Evolutionary conservation across 371 early-diverging fungal species (phyloP).

Genomic region (Haplosporangium sp.): DNA sequence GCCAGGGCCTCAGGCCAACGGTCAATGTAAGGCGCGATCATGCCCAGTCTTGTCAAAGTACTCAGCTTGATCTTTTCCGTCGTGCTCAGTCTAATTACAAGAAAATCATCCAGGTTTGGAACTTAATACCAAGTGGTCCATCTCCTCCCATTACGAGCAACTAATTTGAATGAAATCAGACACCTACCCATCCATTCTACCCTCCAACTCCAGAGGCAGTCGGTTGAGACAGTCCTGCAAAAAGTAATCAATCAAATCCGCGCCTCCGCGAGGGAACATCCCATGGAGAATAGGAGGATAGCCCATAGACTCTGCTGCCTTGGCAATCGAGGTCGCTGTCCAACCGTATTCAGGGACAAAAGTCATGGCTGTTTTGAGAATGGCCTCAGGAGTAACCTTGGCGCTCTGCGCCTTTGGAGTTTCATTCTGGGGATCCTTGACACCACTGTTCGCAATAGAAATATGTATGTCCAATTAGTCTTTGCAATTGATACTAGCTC

Average conservation of each 20-base stretch:
- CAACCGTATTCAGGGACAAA: slow-evolving; percentile 81
- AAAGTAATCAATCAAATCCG: slow-evolving; percentile 83
- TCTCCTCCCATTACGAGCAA: background rate
- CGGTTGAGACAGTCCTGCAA: slow-evolving; percentile 70
- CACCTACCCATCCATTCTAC: slow-evolving; percentile 62
- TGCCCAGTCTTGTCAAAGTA: slow-evolving; percentile 74
- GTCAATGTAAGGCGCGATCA: slow-evolving; percentile 76
- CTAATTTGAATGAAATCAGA: background rate
- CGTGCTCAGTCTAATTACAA: slow-evolving; percentile 51
- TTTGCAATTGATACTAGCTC: too few species aligned
- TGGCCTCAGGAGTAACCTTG: slow-evolving; percentile 55
- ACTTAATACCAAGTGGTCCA: background rate
- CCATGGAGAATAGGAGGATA: slow-evolving; percentile 82
- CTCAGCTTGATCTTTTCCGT: slow-evolving; percentile 73
- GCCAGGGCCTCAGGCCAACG: slow-evolving; percentile 92
- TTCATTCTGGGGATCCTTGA: too few species aligned
- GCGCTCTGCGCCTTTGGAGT: slow-evolving; percentile 10
- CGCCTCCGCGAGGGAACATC: slow-evolving; percentile 73
- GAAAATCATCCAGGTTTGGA: background rate
- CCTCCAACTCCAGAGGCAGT: slow-evolving; percentile 66
- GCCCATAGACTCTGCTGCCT: slow-evolving; percentile 76
- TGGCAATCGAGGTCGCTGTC: slow-evolving; percentile 73
- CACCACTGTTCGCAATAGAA: too few species aligned
- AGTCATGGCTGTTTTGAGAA: slow-evolving; percentile 75
- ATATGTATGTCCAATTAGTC: too few species aligned